Evolutionary conservation across 345 rosid species (phyloP).

Genomic region (Pelargonium nanum): DNA sequence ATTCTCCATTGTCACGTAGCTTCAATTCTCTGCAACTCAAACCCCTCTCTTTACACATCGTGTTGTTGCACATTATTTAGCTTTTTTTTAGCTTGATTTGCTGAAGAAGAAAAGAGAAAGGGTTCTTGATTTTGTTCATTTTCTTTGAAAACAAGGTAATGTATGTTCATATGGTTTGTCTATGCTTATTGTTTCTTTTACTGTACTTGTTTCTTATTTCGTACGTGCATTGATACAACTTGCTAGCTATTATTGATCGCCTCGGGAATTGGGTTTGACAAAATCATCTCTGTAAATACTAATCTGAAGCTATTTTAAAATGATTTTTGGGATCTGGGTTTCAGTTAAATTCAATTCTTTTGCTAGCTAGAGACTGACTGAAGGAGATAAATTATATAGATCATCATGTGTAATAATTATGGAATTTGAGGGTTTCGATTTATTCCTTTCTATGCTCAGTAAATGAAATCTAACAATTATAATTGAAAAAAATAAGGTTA

Average conservation of each 20-base stretch:
- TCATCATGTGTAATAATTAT: too few species aligned
- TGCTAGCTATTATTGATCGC: not conserved
- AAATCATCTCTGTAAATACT: not conserved
- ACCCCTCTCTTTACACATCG: too few species aligned
- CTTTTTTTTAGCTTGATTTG: slow-evolving; percentile 12
- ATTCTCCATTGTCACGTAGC: not conserved
- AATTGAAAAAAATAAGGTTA: not conserved
- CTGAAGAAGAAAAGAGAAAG: slow-evolving; percentile 10
- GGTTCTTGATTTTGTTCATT: not conserved
- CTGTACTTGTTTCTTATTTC: not conserved
- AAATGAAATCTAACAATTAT: not conserved
- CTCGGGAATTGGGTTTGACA: slow-evolving; percentile 8
- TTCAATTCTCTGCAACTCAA: too few species aligned
- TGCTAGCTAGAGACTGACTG: too few species aligned
- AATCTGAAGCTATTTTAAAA: not conserved
- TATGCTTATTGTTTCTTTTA: too few species aligned
- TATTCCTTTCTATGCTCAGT: not conserved
- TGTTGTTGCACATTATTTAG: not conserved
- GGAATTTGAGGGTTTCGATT: not conserved
- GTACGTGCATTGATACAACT: not conserved
- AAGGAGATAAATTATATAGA: too few species aligned
- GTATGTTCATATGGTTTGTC: not conserved
- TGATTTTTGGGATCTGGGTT: slow-evolving; percentile 2
- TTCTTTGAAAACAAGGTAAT: slow-evolving; percentile 4
- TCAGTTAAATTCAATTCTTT: not conserved